Conservation (phyloP, 306 rosid species). For the Vigna nakashimae region DNA sequence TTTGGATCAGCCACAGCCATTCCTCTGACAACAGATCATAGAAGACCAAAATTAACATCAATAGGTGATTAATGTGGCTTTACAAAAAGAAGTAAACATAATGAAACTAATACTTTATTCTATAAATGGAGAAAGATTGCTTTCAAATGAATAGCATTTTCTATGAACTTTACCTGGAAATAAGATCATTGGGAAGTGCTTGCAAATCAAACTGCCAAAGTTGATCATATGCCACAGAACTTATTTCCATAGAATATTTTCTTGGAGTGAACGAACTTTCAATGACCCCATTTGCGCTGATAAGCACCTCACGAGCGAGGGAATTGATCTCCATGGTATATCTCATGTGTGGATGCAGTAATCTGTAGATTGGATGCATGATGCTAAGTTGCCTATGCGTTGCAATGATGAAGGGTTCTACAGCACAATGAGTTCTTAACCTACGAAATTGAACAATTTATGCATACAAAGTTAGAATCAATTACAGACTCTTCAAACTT, state of each 20-base stretch:
- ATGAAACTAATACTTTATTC: no score
- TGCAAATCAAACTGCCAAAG: conserved; percentile 57
- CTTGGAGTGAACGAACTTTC: conserved; percentile 46
- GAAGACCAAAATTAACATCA: neutral
- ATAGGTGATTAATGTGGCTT: neutral
- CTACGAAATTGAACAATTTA: conserved; percentile 38
- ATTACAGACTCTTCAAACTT: neutral
- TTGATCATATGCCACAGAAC: conserved; percentile 48
- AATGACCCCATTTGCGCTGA: conserved; percentile 53
- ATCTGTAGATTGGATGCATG: conserved; percentile 58
- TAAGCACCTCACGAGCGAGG: conserved; percentile 50
- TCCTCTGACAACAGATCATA: conserved; percentile 42
- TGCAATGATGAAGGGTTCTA: conserved; percentile 58
- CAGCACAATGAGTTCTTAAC: conserved; percentile 54
- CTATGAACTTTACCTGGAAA: conserved; percentile 43
- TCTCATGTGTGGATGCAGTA: conserved; percentile 59
- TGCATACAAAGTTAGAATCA: neutral
- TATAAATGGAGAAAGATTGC: no score
- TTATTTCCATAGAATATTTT: conserved; percentile 55
- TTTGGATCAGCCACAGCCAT: conserved; percentile 51
- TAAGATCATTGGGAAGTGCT: conserved; percentile 55
- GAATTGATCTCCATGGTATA: conserved; percentile 55
- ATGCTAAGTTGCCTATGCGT: conserved; percentile 56
- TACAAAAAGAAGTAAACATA: neutral
- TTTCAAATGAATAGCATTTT: no score